These are phyloP conservation scores for Hanseniaspora uvarum DNA, from an alignment of 1,139 yeast genomes.

Conservation along the genomic window DNA sequence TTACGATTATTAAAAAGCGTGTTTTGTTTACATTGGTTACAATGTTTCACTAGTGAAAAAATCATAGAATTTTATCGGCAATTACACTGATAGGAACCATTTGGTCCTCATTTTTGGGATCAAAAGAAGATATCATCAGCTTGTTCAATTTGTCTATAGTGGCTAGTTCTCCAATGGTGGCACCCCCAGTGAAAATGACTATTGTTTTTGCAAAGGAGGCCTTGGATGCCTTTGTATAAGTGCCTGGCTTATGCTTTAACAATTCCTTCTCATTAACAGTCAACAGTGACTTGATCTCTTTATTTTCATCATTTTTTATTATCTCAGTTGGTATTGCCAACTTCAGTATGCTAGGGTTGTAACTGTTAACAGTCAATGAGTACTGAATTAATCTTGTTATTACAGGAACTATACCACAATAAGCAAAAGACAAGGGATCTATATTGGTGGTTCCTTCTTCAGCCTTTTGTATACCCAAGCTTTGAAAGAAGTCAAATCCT, in stretches of 20 bases:
- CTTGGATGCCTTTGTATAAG: constrained; percentile 8
- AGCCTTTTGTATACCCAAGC: constrained; percentile 2
- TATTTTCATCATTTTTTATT: constrained; percentile 20
- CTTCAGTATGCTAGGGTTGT: constrained; percentile 17
- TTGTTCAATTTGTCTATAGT: constrained; percentile 20
- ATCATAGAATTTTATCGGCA: constrained; percentile 5
- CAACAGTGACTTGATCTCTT: constrained; percentile 18
- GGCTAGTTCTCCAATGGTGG: constrained; percentile 30
- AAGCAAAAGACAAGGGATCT: constrained; percentile 25
- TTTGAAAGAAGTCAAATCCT: constrained; percentile 15
- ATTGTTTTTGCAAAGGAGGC: constrained; percentile 23
- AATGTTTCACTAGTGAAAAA: neutral
- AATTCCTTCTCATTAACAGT: neutral
- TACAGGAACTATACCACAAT: constrained; percentile 31
- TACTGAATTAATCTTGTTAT: constrained; percentile 27
- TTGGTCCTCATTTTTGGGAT: neutral
- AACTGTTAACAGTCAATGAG: constrained; percentile 6
- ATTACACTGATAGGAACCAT: constrained; percentile 12
- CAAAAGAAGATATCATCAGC: neutral
- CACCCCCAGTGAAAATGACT: constrained; percentile 29
- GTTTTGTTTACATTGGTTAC: neutral
- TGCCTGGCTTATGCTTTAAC: constrained; percentile 16
- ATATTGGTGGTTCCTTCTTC: constrained; percentile 23
- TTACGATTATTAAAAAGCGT: neutral
- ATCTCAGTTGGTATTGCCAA: constrained; percentile 23